Conservation (phyloP, 2,329 filamentous ascomycete genomes). For the Alternaria incomplexa region DNA sequence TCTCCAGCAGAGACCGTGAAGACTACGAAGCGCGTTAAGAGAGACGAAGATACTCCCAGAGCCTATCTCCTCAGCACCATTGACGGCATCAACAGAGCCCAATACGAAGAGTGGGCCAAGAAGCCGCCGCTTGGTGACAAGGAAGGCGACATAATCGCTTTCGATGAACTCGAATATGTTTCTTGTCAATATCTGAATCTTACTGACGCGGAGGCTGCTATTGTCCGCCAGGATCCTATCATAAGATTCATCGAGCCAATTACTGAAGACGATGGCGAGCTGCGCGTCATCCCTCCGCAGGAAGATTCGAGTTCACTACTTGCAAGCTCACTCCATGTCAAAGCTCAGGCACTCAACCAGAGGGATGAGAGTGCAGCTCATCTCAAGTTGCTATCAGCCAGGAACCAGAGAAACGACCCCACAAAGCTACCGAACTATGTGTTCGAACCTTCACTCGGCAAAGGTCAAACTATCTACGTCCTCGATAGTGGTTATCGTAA, state of each 20-base stretch:
- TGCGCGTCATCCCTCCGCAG: neutral
- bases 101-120: neutral
- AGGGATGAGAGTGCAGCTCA: neutral
- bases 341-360: neutral
- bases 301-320: neutral
- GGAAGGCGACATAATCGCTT: neutral
- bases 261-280: neutral
- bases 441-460: neutral
- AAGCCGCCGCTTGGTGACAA: neutral
- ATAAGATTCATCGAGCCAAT: neutral
- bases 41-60: neutral
- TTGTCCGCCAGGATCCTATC: neutral
- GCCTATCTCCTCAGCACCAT: neutral
- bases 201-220: neutral
- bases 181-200: neutral
- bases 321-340: neutral
- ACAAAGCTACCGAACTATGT: neutral
- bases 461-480: neutral
- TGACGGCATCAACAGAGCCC: neutral
- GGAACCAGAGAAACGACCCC: neutral
- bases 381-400: neutral
- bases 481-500: neutral
- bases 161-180: neutral
- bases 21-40: neutral
- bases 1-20: neutral